A percentile compares a stretch with the other conserved stretches of the same genome.
These are phyloP conservation scores for Backusella westeae DNA, from an alignment of 192 early-diverging fungal genomes.

Conservation along the genomic window DNA sequence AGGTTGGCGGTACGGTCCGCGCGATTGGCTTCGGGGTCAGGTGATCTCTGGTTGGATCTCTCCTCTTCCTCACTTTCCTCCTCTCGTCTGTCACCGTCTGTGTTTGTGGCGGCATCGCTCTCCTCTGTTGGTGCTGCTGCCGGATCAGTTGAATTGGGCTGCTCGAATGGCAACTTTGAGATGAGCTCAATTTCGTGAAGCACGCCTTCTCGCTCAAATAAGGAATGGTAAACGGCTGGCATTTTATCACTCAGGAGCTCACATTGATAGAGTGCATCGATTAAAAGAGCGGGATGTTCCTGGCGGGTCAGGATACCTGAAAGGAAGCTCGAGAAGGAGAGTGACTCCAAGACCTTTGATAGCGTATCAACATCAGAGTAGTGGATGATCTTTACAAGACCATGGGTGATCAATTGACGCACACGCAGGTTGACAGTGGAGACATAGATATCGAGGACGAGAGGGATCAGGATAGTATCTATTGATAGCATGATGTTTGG, in stretches of 20 bases:
- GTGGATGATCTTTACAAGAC: constrained; percentile 54
- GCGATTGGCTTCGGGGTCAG: not conserved
- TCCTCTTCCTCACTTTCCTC: constrained; percentile 12
- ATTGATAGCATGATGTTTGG: constrained; percentile 40
- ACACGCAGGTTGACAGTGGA: constrained; percentile 62
- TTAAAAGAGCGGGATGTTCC: constrained; percentile 52
- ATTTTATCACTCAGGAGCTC: constrained; percentile 62
- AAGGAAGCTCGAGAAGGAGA: constrained; percentile 51
- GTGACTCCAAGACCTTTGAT: constrained; percentile 42
- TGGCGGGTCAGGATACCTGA: constrained; percentile 44
- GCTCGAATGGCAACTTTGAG: constrained; percentile 7
- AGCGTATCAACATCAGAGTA: constrained; percentile 45
- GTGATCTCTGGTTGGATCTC: not conserved
- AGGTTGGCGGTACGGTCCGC: not conserved
- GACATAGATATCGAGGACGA: constrained; percentile 69
- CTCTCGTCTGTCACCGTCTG: not conserved
- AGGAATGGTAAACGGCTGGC: constrained; percentile 49
- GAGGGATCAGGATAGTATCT: constrained; percentile 57
- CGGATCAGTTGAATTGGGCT: not conserved
- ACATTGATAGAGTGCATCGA: constrained; percentile 60
- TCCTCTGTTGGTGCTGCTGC: not conserved
- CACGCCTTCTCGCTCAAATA: constrained; percentile 79
- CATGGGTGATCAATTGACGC: constrained; percentile 64
- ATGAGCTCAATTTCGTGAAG: constrained; percentile 50
- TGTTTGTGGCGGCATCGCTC: constrained; percentile 1